Evolutionary conservation across 2,329 filamentous ascomycete species (phyloP).

Genomic region (Simplicillium aogashimaense): DNA sequence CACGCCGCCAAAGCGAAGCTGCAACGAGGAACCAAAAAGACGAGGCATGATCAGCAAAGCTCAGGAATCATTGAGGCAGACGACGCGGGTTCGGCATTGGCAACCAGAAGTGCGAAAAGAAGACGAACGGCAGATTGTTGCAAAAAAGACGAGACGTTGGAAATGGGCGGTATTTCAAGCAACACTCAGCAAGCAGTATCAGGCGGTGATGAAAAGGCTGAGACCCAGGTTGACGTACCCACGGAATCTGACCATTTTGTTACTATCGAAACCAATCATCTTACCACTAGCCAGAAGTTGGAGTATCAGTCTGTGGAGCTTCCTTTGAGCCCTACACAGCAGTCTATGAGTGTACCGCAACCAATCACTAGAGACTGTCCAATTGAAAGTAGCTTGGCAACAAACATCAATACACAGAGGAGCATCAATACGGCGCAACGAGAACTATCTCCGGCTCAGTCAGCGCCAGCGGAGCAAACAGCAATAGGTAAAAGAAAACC

Average conservation of each 20-base stretch:
- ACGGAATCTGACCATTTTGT: constrained; percentile 18
- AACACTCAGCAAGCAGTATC: constrained; percentile 7
- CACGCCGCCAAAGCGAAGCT: constrained; percentile 3
- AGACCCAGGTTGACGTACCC: constrained; percentile 8
- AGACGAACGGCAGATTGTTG: background rate
- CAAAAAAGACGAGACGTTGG: background rate
- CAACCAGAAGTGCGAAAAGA: background rate
- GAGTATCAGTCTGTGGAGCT: constrained; percentile 20
- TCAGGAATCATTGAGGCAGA: background rate
- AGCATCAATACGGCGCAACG: background rate
- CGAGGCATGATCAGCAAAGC: background rate
- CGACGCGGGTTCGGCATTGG: background rate
- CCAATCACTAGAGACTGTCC: constrained; percentile 2
- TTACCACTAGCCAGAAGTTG: constrained; percentile 26
- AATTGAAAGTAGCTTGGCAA: background rate
- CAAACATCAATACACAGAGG: background rate
- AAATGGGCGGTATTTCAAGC: constrained; percentile 15
- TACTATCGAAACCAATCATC: constrained; percentile 20
- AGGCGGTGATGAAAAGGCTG: background rate
- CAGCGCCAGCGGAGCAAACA: background rate
- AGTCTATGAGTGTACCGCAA: constrained; percentile 4
- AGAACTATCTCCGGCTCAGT: background rate
- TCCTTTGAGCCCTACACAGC: constrained; percentile 3
- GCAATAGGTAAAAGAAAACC: background rate
- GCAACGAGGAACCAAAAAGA: constrained; percentile 5